A percentile compares a stretch with the other conserved stretches of the same genome.
These are phyloP conservation scores for Fallopia convolvulus DNA, from an alignment of 148 eudicot species.

Conservation along the genomic window DNA sequence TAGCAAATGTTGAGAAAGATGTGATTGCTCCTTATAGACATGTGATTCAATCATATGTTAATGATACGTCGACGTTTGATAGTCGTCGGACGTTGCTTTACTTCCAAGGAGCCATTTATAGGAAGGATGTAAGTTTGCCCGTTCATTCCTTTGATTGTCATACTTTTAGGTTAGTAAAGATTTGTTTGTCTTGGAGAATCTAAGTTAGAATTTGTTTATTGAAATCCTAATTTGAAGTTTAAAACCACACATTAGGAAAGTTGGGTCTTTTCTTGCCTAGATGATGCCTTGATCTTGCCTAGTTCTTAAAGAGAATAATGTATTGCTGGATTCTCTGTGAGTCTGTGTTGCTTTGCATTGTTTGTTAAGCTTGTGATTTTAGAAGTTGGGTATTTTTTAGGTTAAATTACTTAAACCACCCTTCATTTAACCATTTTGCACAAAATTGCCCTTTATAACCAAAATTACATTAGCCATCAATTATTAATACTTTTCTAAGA, in stretches of 20 bases:
- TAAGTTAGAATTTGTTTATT: too few relatives aligned
- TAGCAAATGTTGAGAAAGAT: constrained; percentile 89
- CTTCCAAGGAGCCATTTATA: constrained; percentile 88
- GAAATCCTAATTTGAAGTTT: too few relatives aligned
- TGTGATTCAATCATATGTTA: constrained; percentile 44
- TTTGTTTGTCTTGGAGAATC: neutral
- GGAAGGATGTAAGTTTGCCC: constrained; percentile 72
- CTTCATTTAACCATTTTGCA: neutral
- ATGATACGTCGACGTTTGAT: constrained; percentile 66
- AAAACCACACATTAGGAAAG: too few relatives aligned
- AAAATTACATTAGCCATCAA: neutral
- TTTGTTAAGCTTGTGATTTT: too few relatives aligned
- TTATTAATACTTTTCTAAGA: neutral
- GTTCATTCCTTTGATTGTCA: neutral
- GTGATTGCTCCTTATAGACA: constrained; percentile 90
- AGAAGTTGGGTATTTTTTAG: neutral
- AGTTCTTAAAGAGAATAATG: too few relatives aligned
- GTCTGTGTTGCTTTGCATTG: too few relatives aligned
- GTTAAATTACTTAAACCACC: neutral
- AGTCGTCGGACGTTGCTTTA: constrained; percentile 70
- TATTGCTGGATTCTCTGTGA: too few relatives aligned
- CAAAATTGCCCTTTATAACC: neutral
- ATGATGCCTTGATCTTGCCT: too few relatives aligned
- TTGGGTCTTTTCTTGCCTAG: too few relatives aligned
- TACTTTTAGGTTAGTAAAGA: neutral